Conservation (phyloP, 352 stramenopile genomes). For the Phytophthora pseudosyringae region DNA sequence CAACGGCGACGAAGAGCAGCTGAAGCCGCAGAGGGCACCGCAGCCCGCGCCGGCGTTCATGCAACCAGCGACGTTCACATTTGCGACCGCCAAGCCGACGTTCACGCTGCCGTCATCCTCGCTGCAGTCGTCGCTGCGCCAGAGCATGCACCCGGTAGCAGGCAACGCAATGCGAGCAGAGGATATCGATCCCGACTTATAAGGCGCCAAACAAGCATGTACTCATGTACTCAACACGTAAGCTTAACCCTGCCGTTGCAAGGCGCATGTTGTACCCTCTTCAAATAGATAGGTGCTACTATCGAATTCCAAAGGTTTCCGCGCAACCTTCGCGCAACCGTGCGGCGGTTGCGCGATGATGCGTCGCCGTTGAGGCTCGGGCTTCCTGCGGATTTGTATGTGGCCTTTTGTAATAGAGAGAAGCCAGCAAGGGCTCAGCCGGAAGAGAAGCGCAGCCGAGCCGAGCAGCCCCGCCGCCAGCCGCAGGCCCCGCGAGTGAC, state of each 20-base stretch:
- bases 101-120: conserved; percentile 31
- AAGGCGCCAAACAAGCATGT: conserved; percentile 4
- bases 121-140: conserved; percentile 22
- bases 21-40: conserved; percentile 12
- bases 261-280: not conserved
- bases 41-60: conserved; percentile 45
- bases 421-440: conserved; percentile 25
- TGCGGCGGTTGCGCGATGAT: conserved; percentile 14
- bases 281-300: not conserved
- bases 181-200: conserved; percentile 75
- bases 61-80: conserved; percentile 77
- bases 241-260: no score
- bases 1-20: conserved; percentile 51
- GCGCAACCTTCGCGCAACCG: conserved; percentile 10
- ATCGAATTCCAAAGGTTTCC: not conserved
- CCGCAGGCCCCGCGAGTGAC: not conserved
- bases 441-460: conserved; percentile 25
- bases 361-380: conserved; percentile 25
- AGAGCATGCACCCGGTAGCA: conserved; percentile 22
- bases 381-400: conserved; percentile 30
- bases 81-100: conserved; percentile 32
- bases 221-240: not conserved
- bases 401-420: conserved; percentile 35
- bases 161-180: conserved; percentile 7
- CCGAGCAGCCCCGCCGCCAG: conserved; percentile 5